Conservation (phyloP, 352 stramenopile species). For the Thraustotheca clavata region DNA sequence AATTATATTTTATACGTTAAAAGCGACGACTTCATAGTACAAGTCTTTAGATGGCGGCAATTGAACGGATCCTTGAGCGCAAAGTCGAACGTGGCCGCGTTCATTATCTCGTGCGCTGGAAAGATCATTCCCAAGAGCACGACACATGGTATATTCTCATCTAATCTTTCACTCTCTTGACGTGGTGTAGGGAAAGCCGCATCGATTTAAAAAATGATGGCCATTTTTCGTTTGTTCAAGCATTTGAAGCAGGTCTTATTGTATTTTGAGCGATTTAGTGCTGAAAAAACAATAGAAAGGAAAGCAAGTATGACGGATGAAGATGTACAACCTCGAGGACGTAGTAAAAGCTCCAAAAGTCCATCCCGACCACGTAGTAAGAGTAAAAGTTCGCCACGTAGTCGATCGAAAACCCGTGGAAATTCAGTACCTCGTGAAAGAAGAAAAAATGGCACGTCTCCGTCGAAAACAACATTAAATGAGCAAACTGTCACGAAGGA, state of each 20-base stretch:
- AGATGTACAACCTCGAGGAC: not conserved
- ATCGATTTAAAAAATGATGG: constrained; percentile 72
- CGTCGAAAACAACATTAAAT: too few relatives aligned
- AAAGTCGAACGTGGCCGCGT: constrained; percentile 73
- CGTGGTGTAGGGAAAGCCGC: constrained; percentile 58
- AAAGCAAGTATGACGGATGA: not conserved
- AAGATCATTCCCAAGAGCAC: constrained; percentile 66
- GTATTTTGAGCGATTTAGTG: not conserved
- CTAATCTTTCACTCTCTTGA: not conserved
- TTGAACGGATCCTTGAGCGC: constrained; percentile 45
- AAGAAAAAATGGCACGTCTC: not conserved
- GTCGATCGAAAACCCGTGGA: not conserved
- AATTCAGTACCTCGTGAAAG: not conserved
- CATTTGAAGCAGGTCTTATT: constrained; percentile 53
- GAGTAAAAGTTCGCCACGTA: not conserved
- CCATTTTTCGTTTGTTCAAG: constrained; percentile 58
- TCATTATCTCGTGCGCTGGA: constrained; percentile 78
- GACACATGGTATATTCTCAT: constrained; percentile 61
- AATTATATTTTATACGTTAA: not conserved
- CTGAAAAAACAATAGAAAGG: not conserved
- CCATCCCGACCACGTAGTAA: constrained; percentile 13
- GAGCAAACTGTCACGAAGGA: too few relatives aligned
- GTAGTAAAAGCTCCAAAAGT: constrained; percentile 6
- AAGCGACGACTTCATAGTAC: constrained; percentile 23
- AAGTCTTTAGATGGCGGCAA: constrained; percentile 52